phyloP scores from a whole-genome alignment of 2,329 filamentous ascomycete species.

The Raffaelea arxii region DNA sequence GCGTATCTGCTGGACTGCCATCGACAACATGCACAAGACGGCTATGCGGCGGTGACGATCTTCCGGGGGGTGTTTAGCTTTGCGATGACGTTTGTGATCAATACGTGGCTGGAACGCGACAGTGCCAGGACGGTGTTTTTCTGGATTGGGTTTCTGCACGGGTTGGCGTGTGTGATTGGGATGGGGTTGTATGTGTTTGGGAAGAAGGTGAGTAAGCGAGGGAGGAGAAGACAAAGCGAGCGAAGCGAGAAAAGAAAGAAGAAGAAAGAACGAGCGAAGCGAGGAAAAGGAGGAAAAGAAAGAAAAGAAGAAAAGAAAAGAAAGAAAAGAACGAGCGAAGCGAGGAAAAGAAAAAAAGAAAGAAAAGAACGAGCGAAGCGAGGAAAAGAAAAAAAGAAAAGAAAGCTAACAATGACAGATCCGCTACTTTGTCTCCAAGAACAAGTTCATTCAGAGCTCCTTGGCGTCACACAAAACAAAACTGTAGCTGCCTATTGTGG shows the following conservation, averaged over 20 bases:
- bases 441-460: neutral
- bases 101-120: slow-evolving; percentile 21
- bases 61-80: slow-evolving; percentile 6
- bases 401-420: neutral
- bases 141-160: slow-evolving; percentile 5
- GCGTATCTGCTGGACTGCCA: slow-evolving; percentile 12
- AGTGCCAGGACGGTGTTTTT: slow-evolving; percentile 12
- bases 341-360: neutral
- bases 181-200: slow-evolving; percentile 9
- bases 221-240: neutral
- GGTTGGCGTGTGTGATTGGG: slow-evolving; percentile 5
- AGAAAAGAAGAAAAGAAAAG: neutral
- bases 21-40: slow-evolving; percentile 9
- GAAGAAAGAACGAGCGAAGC: neutral
- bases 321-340: neutral
- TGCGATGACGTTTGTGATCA: slow-evolving; percentile 17
- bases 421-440: slow-evolving; percentile 7
- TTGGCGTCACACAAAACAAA: neutral
- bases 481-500: neutral
- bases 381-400: neutral
- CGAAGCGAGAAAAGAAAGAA: neutral
- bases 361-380: neutral
- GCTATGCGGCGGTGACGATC: slow-evolving; percentile 11
- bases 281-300: neutral
- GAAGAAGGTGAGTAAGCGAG: neutral